Percentiles rank a stretch among this genome's conserved stretches.
Conservation (phyloP, 2,329 filamentous ascomycete genomes). For the Aspergillus fijiensis region DNA sequence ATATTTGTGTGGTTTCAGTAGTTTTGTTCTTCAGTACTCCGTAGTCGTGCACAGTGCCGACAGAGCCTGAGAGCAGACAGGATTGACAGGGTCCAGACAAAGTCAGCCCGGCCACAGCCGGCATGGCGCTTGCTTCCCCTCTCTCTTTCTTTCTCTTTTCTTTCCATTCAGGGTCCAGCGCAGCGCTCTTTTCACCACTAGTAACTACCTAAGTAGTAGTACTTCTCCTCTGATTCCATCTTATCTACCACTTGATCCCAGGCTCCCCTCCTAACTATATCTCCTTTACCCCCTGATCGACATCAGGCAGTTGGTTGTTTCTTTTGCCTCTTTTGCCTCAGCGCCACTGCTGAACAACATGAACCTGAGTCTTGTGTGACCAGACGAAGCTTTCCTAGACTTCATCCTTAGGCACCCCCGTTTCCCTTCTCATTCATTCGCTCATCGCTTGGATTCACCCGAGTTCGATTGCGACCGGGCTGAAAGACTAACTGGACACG, state of each 20-base stretch:
- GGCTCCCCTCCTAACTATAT: neutral
- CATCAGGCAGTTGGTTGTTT: neutral
- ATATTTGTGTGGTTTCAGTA: neutral
- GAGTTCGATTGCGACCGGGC: neutral
- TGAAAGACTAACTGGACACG: neutral
- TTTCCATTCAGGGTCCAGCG: conserved; percentile 1
- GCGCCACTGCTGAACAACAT: conserved; percentile 1
- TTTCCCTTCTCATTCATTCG: neutral
- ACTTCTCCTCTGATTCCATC: neutral
- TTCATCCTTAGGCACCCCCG: conserved; percentile 2
- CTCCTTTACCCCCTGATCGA: neutral
- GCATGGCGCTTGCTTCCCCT: too few relatives aligned
- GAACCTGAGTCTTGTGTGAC: conserved; percentile 1
- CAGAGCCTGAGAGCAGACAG: neutral
- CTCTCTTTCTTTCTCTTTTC: neutral
- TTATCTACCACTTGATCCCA: neutral
- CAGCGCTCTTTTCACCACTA: neutral
- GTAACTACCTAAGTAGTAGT: too few relatives aligned
- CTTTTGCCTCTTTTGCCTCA: neutral
- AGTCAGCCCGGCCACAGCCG: neutral
- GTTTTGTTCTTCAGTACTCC: neutral
- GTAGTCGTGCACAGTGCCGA: neutral
- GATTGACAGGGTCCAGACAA: conserved; percentile 7
- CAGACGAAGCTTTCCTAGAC: neutral
- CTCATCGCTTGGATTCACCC: neutral